A percentile compares a stretch with the other conserved stretches of the same genome.
phyloP scores from a whole-genome alignment of 1,139 yeast genomes.

The Yarrowia galli region DNA sequence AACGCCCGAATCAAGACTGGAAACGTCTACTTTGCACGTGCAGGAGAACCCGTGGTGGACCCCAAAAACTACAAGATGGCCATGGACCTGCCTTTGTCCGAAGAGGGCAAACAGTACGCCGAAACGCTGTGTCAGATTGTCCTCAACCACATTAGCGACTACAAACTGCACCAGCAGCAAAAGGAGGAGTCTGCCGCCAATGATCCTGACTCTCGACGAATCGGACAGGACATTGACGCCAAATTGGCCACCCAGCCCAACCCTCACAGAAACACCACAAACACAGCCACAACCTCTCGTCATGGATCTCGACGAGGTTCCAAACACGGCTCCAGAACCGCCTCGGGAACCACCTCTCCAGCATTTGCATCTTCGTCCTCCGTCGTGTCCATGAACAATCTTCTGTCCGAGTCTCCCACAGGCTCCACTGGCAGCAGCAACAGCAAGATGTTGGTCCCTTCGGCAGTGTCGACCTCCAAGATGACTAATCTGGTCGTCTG shows the following conservation, averaged over 20 bases:
- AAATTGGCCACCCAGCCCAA: conserved; percentile 32
- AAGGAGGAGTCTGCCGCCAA: conserved; percentile 41
- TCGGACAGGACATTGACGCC: conserved; percentile 40
- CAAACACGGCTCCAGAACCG: conserved; percentile 15
- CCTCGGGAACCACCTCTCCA: conserved; percentile 34
- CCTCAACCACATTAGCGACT: conserved; percentile 50
- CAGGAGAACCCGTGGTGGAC: conserved; percentile 49
- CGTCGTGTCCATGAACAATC: conserved; percentile 24
- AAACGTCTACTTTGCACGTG: conserved; percentile 83
- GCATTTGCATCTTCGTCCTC: conserved; percentile 34
- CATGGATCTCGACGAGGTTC: conserved; percentile 34
- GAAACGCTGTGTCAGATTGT: conserved; percentile 53
- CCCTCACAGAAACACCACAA: conserved; percentile 25
- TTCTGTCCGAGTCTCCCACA: conserved; percentile 26
- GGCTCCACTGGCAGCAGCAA: background rate
- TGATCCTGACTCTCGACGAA: conserved; percentile 40
- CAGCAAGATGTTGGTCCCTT: conserved; percentile 31
- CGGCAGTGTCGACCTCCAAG: conserved; percentile 39
- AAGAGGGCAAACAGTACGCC: conserved; percentile 53
- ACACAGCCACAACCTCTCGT: background rate
- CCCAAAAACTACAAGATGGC: conserved; percentile 47
- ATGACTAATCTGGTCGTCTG: conserved; percentile 62
- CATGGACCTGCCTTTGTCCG: conserved; percentile 51
- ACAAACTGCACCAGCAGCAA: conserved; percentile 41
- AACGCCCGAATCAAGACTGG: conserved; percentile 85